phyloP scores from a whole-genome alignment of 164 flowering plant species.

The Macadamia integrifolia region DNA sequence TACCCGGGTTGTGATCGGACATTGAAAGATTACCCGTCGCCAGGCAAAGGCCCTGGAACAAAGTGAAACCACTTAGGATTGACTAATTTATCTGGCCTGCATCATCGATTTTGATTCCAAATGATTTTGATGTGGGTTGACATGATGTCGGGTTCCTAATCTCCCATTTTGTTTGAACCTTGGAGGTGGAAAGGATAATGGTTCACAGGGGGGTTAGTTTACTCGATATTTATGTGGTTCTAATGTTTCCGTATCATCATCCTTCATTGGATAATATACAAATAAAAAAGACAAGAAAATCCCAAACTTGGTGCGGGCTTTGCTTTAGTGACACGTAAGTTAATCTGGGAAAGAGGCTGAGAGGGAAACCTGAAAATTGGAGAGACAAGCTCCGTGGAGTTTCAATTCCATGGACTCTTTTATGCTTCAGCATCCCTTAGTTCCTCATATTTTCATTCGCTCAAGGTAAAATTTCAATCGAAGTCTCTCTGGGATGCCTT shows the following conservation, averaged over 20 bases:
- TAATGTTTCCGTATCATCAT: background rate
- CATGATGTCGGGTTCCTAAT: too few relatives aligned
- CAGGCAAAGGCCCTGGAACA: too few relatives aligned
- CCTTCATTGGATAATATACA: background rate
- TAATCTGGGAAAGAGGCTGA: background rate
- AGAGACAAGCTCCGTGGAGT: background rate
- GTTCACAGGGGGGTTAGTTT: too few relatives aligned
- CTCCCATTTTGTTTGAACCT: too few relatives aligned
- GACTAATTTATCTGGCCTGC: too few relatives aligned
- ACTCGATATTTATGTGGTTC: background rate
- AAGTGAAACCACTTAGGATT: too few relatives aligned
- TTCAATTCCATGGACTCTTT: constrained; percentile 23
- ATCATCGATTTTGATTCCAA: too few relatives aligned
- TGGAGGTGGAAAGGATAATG: too few relatives aligned
- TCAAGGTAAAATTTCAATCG: constrained; percentile 16
- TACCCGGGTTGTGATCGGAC: too few relatives aligned
- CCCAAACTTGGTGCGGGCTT: background rate
- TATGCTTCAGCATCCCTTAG: constrained; percentile 19
- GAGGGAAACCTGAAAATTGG: background rate
- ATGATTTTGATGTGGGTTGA: too few relatives aligned
- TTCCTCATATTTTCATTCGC: constrained; percentile 16
- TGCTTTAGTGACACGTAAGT: background rate
- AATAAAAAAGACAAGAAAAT: too few relatives aligned
- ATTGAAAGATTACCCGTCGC: too few relatives aligned
- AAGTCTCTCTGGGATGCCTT: background rate